A percentile compares a stretch with the other conserved stretches of the same genome.
Conservation (phyloP, 2,329 filamentous ascomycete genomes). For the Dactylellina cionopaga region DNA sequence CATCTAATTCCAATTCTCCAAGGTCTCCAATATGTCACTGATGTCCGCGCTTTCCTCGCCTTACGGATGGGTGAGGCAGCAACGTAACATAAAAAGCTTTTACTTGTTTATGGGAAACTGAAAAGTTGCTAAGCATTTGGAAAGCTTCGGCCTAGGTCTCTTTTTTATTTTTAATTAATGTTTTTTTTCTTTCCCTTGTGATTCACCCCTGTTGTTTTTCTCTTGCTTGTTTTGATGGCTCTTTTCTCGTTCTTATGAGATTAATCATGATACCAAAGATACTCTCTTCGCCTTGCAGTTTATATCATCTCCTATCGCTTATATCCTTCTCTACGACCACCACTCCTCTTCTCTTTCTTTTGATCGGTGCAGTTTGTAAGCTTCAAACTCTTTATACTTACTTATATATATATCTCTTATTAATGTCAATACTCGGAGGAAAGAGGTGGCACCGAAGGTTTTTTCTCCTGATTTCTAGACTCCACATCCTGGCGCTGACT, state of each 20-base stretch:
- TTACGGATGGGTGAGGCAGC: constrained; percentile 80
- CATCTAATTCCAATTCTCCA: constrained; percentile 92
- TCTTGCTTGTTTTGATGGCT: not conserved
- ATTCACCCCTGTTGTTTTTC: constrained; percentile 6
- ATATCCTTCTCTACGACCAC: not conserved
- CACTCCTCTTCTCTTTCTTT: not conserved
- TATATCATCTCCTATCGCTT: constrained; percentile 3
- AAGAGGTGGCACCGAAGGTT: not conserved
- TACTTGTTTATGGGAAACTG: constrained; percentile 2
- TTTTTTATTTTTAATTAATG: constrained; percentile 14
- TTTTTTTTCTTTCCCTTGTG: constrained; percentile 8
- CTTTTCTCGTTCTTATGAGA: constrained; percentile 32
- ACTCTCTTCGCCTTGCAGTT: constrained; percentile 11
- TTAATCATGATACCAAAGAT: constrained; percentile 54
- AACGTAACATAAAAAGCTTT: constrained; percentile 7
- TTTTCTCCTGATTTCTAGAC: not conserved
- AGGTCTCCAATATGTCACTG: constrained; percentile 93
- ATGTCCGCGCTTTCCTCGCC: constrained; percentile 89
- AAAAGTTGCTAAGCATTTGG: constrained; percentile 40
- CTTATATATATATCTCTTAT: not conserved
- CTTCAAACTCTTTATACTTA: no score
- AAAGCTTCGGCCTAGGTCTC: constrained; percentile 1
- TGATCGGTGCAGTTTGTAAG: not conserved
- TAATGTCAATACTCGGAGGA: constrained; percentile 1
- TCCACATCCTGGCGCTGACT: constrained; percentile 1